These are phyloP conservation scores for Mucor lusitanicus DNA, from an alignment of 371 early-diverging fungal species.

Conservation along the genomic window DNA sequence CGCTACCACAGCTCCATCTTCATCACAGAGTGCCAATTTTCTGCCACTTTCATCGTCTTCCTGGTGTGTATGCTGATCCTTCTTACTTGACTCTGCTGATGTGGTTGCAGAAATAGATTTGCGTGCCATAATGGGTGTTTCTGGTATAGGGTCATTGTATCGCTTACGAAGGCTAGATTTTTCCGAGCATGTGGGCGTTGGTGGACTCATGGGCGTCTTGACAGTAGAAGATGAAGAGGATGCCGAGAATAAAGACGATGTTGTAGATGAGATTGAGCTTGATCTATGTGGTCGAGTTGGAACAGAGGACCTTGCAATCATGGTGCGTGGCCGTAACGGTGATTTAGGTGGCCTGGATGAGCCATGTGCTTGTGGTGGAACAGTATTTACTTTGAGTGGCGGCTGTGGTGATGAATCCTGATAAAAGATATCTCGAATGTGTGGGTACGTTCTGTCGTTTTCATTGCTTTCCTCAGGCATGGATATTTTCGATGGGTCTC, in stretches of 20 bases:
- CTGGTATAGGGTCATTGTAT: background rate
- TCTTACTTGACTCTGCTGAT: background rate
- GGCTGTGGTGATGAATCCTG: background rate
- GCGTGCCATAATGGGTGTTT: background rate
- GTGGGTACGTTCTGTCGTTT: background rate
- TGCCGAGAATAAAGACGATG: slow-evolving; percentile 2
- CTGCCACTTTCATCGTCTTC: background rate
- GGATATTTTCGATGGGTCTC: background rate
- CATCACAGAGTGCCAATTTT: slow-evolving; percentile 37
- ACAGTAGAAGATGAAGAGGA: slow-evolving; percentile 4
- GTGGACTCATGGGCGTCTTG: slow-evolving; percentile 6
- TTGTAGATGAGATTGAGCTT: slow-evolving; percentile 9
- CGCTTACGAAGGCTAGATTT: background rate
- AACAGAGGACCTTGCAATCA: background rate
- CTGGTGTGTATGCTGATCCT: background rate
- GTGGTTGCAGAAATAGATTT: background rate
- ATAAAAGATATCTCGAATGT: slow-evolving; percentile 5
- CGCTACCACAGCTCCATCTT: slow-evolving; percentile 48
- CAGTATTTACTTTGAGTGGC: slow-evolving; percentile 5
- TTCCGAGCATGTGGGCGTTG: background rate
- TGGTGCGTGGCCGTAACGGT: slow-evolving; percentile 24
- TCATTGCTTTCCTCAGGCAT: background rate
- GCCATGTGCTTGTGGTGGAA: background rate
- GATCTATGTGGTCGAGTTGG: slow-evolving; percentile 1
- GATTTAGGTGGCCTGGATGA: slow-evolving; percentile 38